phyloP scores from a whole-genome alignment of 169 alveolate genomes.

The Cryptosporidium sp. region DNA sequence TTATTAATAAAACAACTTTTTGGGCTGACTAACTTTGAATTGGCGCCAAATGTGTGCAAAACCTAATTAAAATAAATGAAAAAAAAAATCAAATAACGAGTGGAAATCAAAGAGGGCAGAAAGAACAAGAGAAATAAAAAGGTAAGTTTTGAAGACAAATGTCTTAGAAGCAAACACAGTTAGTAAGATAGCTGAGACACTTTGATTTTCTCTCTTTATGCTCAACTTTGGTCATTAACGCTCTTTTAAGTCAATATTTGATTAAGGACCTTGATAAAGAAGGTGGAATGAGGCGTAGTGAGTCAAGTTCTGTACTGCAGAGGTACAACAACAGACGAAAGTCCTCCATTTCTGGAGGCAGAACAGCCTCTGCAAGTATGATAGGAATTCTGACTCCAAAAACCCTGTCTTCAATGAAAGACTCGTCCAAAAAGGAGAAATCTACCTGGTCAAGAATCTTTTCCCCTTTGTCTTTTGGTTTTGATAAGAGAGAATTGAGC shows the following conservation, averaged over 20 bases:
- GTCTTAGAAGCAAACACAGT: background rate
- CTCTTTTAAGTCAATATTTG: background rate
- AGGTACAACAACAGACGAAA: slow-evolving; percentile 33
- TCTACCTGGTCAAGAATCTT: slow-evolving; percentile 61
- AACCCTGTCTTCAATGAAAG: slow-evolving; percentile 17
- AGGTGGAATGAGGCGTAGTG: slow-evolving; percentile 52
- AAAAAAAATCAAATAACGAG: too few relatives aligned
- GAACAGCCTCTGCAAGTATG: slow-evolving; percentile 64
- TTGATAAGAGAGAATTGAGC: background rate
- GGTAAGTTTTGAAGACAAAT: background rate
- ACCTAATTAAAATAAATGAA: background rate
- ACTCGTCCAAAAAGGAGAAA: slow-evolving; percentile 12
- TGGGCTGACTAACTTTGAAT: too few relatives aligned
- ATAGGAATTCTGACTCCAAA: slow-evolving; percentile 37
- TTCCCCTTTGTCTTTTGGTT: slow-evolving; percentile 31
- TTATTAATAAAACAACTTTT: too few relatives aligned
- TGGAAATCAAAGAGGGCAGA: background rate
- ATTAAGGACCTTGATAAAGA: background rate
- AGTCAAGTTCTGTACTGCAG: slow-evolving; percentile 33
- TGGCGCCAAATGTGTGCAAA: background rate
- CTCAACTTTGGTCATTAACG: background rate
- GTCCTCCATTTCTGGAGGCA: slow-evolving; percentile 55
- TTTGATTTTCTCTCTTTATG: background rate
- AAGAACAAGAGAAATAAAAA: background rate
- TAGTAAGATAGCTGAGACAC: background rate